These are phyloP conservation scores for Pichia sp. DNA, from an alignment of 1,139 yeast genomes.

Conservation along the genomic window DNA sequence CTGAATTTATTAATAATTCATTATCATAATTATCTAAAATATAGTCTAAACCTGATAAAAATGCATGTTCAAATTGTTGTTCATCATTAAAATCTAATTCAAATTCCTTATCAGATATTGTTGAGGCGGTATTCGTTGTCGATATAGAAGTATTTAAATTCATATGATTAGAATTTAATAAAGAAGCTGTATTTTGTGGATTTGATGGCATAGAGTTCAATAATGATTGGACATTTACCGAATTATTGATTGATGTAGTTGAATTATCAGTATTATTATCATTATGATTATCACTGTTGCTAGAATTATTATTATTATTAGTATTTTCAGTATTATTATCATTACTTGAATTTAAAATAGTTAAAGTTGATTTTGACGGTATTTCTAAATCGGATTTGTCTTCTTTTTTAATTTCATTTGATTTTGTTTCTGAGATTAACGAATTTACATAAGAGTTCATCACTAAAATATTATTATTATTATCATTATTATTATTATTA, in stretches of 20 bases:
- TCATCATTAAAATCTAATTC: constrained; percentile 21
- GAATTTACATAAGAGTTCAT: not conserved
- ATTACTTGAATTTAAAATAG: too few species aligned
- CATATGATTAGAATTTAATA: too few species aligned
- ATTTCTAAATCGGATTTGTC: too few species aligned
- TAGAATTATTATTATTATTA: too few species aligned
- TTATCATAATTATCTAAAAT: constrained; percentile 18
- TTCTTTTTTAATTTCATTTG: not conserved
- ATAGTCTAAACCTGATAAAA: constrained; percentile 29
- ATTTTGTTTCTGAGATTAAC: not conserved
- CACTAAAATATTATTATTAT: not conserved
- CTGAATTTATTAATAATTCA: constrained; percentile 3
- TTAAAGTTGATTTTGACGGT: too few species aligned
- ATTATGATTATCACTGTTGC: too few species aligned
- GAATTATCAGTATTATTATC: too few species aligned
- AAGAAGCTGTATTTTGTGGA: not conserved
- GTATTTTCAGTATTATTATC: too few species aligned
- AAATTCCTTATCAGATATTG: constrained; percentile 4
- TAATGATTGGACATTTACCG: not conserved
- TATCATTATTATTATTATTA: not conserved
- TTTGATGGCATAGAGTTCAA: not conserved
- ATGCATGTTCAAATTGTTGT: constrained; percentile 26
- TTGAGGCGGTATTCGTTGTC: not conserved
- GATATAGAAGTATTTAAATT: too few species aligned
- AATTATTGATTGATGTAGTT: not conserved